Conservation (phyloP, 495 filamentous ascomycete species). For the Tuber umbilicatum region DNA sequence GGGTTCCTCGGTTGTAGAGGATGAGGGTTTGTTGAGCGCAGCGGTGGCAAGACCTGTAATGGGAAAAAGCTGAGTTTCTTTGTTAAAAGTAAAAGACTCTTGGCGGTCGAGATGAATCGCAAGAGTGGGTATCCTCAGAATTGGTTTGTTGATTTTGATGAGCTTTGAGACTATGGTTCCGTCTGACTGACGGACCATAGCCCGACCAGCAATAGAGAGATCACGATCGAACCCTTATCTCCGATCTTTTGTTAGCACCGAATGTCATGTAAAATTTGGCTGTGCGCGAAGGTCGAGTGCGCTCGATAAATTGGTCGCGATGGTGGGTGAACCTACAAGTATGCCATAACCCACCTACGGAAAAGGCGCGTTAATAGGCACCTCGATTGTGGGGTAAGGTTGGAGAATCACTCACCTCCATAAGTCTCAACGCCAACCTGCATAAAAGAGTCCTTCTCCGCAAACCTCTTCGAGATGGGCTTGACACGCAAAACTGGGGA, state of each 20-base stretch:
- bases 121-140: constrained; percentile 79
- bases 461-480: constrained; percentile 81
- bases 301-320: background rate
- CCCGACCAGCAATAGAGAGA: constrained; percentile 81
- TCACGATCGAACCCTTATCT: constrained; percentile 83
- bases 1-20: constrained; percentile 38
- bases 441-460: constrained; percentile 67
- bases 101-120: constrained; percentile 89
- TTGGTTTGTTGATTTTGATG: constrained; percentile 82
- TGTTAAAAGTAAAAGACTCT: constrained; percentile 83
- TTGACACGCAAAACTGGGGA: constrained; percentile 87
- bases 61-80: constrained; percentile 90
- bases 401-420: constrained; percentile 61
- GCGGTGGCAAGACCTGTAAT: constrained; percentile 81
- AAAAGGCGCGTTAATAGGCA: background rate
- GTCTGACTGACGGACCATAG: constrained; percentile 65
- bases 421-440: constrained; percentile 97
- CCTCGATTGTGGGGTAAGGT: too few species aligned
- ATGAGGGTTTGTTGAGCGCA: constrained; percentile 69
- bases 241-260: background rate
- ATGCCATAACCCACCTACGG: constrained; percentile 50
- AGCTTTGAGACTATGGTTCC: constrained; percentile 76
- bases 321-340: constrained; percentile 46
- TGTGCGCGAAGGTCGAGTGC: background rate
- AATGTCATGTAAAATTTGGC: background rate